Conservation (phyloP, 768 basidiomycete species). For the Mycena metata region DNA sequence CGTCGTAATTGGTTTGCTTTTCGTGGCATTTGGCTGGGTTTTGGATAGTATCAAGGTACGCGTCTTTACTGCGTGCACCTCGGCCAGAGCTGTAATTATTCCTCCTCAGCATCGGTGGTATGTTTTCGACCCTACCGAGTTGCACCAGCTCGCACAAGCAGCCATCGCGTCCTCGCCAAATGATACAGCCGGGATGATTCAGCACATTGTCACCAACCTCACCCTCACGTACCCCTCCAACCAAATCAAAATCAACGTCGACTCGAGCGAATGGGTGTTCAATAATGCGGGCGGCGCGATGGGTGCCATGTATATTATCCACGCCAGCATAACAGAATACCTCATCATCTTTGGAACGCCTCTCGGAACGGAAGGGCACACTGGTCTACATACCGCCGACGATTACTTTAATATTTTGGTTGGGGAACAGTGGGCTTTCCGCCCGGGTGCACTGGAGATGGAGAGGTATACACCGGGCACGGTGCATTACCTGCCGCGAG, state of each 20-base stretch:
- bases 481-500: conserved; percentile 87
- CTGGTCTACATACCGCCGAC: conserved; percentile 94
- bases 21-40: conserved; percentile 60
- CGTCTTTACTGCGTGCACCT: not conserved
- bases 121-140: conserved; percentile 77
- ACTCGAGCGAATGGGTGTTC: conserved; percentile 90
- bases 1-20: conserved; percentile 47
- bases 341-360: conserved; percentile 97
- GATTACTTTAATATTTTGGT: conserved; percentile 97
- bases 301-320: conserved; percentile 98
- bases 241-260: conserved; percentile 65
- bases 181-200: conserved; percentile 80
- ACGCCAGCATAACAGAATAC: conserved; percentile 97
- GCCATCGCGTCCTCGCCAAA: conserved; percentile 76
- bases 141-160: conserved; percentile 81
- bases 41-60: conserved; percentile 76
- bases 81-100: conserved; percentile 1
- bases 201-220: conserved; percentile 86
- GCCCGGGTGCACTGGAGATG: conserved; percentile 83
- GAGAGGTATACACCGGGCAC: conserved; percentile 89
- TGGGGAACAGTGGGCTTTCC: conserved; percentile 96
- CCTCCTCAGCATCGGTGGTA: conserved; percentile 84
- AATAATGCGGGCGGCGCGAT: conserved; percentile 98
- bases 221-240: conserved; percentile 75
- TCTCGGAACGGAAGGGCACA: conserved; percentile 96